A percentile compares a stretch with the other conserved stretches of the same genome.
Evolutionary conservation across 139 green algal species (phyloP).

Genomic region (Coelastrella sp.): DNA sequence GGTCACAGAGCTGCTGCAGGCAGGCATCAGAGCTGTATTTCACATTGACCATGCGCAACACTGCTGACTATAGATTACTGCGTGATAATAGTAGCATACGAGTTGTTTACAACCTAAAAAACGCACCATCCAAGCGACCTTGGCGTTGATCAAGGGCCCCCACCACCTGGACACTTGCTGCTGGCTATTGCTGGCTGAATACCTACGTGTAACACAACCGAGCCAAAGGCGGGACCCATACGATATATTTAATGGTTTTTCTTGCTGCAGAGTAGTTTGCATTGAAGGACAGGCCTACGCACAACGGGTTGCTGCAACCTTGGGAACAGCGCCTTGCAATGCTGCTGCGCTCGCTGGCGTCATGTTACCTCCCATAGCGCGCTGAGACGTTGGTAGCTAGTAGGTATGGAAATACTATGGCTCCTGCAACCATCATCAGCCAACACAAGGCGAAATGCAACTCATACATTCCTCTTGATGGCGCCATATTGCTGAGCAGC

Average conservation of each 20-base stretch:
- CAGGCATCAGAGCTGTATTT: too few species aligned
- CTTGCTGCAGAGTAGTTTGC: too few species aligned
- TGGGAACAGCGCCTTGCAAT: too few species aligned
- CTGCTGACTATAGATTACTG: too few species aligned
- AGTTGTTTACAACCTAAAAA: too few species aligned
- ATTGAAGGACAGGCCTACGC: too few species aligned
- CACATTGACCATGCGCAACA: too few species aligned
- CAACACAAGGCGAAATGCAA: not conserved
- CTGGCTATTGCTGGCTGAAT: not conserved
- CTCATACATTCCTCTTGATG: not conserved
- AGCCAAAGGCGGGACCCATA: not conserved
- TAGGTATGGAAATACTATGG: not conserved
- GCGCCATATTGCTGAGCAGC: not conserved
- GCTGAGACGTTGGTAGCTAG: not conserved
- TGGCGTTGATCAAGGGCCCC: conserved; percentile 14
- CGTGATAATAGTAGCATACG: too few species aligned
- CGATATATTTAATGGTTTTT: not conserved
- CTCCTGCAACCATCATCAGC: not conserved
- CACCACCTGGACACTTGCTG: conserved; percentile 9
- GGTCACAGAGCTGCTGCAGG: too few species aligned
- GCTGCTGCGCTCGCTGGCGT: not conserved
- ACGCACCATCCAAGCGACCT: conserved; percentile 20
- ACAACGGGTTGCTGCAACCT: too few species aligned
- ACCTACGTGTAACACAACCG: not conserved
- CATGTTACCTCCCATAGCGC: not conserved